These are phyloP conservation scores for Simplicillium aogashimaense DNA, from an alignment of 2,329 filamentous ascomycete species.

Conservation along the genomic window DNA sequence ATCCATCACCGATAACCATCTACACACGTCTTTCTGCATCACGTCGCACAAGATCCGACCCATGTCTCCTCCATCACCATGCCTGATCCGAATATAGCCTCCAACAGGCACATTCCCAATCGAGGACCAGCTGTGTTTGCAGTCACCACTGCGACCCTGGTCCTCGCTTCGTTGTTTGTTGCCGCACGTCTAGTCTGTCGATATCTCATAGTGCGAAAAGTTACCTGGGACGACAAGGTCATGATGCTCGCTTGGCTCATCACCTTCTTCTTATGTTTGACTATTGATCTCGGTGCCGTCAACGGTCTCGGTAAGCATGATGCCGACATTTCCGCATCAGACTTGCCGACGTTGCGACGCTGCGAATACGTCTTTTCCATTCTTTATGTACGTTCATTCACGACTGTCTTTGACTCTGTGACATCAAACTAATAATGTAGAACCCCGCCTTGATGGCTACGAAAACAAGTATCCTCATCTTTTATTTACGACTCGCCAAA, in stretches of 20 bases:
- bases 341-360: conserved; percentile 42
- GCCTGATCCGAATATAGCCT: conserved; percentile 6
- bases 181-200: conserved; percentile 64
- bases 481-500: conserved; percentile 76
- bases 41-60: neutral
- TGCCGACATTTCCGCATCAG: conserved; percentile 39
- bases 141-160: conserved; percentile 60
- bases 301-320: conserved; percentile 63
- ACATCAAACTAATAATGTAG: conserved; percentile 26
- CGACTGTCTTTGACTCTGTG: neutral
- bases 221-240: conserved; percentile 70
- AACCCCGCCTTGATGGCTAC: conserved; percentile 85
- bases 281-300: conserved; percentile 53
- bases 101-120: conserved; percentile 27
- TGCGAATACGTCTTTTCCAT: conserved; percentile 57
- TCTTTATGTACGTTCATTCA: conserved; percentile 39
- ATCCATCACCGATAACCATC: no score
- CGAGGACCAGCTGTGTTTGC: conserved; percentile 55
- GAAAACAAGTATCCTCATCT: conserved; percentile 86
- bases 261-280: conserved; percentile 56
- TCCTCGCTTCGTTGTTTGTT: conserved; percentile 66
- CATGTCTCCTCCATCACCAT: conserved; percentile 1
- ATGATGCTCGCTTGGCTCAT: conserved; percentile 72
- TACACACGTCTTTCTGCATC: no score
- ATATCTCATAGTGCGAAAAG: conserved; percentile 58